phyloP scores from a whole-genome alignment of 2,329 filamentous ascomycete species.

The Arthrobotrys iridis region DNA sequence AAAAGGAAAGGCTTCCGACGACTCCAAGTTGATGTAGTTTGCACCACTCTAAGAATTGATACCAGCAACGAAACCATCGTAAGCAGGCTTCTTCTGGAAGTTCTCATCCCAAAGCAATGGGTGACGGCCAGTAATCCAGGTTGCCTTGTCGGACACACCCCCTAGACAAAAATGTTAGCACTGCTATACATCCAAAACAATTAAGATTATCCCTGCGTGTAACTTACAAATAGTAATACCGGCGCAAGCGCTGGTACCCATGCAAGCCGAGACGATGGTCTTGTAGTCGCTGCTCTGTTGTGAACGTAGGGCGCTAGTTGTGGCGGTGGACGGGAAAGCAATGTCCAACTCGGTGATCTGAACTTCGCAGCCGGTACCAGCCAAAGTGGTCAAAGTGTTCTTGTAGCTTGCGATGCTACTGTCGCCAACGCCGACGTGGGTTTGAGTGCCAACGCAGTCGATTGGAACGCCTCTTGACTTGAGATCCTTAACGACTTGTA shows the following conservation, averaged over 20 bases:
- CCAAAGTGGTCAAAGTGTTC: slow-evolving; percentile 56
- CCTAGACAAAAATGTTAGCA: slow-evolving; percentile 63
- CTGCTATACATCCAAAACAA: not conserved
- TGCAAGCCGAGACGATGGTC: slow-evolving; percentile 68
- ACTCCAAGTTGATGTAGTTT: too few species aligned
- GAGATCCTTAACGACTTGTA: slow-evolving; percentile 41
- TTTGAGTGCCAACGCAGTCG: slow-evolving; percentile 46
- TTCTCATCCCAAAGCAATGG: slow-evolving; percentile 65
- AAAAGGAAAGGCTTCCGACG: too few species aligned
- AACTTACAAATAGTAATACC: slow-evolving; percentile 70
- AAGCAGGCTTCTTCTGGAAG: slow-evolving; percentile 65
- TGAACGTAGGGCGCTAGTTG: slow-evolving; percentile 57
- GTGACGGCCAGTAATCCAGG: slow-evolving; percentile 65
- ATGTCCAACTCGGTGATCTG: slow-evolving; percentile 75
- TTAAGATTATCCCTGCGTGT: not conserved
- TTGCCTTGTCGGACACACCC: slow-evolving; percentile 65
- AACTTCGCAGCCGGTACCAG: slow-evolving; percentile 65
- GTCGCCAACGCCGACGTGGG: slow-evolving; percentile 57
- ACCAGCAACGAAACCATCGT: slow-evolving; percentile 57
- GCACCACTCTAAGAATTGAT: slow-evolving; percentile 42
- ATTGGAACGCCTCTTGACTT: slow-evolving; percentile 40
- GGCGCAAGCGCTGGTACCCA: slow-evolving; percentile 70
- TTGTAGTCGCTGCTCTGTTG: slow-evolving; percentile 57
- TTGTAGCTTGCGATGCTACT: slow-evolving; percentile 61
- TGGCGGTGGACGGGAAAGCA: slow-evolving; percentile 67